Conservation (phyloP, 352 stramenopile species). For the Globisporangium carolinianum region DNA sequence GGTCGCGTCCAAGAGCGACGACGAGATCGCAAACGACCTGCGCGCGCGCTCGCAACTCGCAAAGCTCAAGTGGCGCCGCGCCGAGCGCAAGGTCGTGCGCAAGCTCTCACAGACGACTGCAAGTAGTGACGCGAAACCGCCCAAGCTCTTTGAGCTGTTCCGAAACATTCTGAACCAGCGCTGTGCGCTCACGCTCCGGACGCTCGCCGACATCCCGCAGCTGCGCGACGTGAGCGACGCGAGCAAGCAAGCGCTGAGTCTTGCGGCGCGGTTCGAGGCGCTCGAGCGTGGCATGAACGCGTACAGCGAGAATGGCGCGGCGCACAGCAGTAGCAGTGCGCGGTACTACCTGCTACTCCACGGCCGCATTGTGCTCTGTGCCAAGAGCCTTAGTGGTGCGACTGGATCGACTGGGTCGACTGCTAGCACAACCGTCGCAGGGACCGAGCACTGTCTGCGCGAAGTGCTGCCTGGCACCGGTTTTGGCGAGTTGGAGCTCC, state of each 20-base stretch:
- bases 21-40: constrained; percentile 40
- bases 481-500: constrained; percentile 66
- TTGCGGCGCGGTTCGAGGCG: constrained; percentile 50
- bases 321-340: constrained; percentile 6
- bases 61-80: constrained; percentile 44
- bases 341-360: constrained; percentile 49
- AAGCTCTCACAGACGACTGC: constrained; percentile 4
- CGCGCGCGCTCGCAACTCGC: constrained; percentile 21
- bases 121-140: constrained; percentile 16
- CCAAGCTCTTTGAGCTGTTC: constrained; percentile 57
- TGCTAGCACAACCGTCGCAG: neutral
- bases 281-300: constrained; percentile 38
- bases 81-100: constrained; percentile 24
- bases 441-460: constrained; percentile 21
- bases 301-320: constrained; percentile 30
- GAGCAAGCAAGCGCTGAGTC: constrained; percentile 31
- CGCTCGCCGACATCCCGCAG: constrained; percentile 41
- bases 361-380: constrained; percentile 35
- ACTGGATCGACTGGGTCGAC: constrained; percentile 1
- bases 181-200: constrained; percentile 47
- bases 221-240: constrained; percentile 31
- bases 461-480: constrained; percentile 31
- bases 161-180: constrained; percentile 66
- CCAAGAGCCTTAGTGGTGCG: constrained; percentile 18
- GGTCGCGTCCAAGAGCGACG: constrained; percentile 39